Evolutionary conservation across 163 green algal species (phyloP), one percentile per base, ranked within the genome.

Genomic region (Chlamydomonas reinhardtii): DNA sequence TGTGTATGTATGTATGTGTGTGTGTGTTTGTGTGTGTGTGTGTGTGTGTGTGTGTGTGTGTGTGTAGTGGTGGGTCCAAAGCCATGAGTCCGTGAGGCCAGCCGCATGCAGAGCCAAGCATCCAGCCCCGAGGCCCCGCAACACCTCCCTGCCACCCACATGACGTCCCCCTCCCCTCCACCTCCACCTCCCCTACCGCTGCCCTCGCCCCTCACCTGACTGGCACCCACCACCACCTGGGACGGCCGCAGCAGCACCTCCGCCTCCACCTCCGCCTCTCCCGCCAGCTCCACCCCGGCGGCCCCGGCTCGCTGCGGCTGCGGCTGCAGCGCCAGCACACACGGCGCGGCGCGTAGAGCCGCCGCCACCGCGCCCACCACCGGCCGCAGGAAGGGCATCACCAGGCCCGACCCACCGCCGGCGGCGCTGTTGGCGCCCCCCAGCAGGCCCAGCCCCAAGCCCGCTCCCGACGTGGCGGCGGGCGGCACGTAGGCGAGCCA

Each of bases 401-500:
- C 34, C 25, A 62, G 69, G 2, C 11, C 39, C 29, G 17, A 59
- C 24, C 32, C 52, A 31, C 68, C 79, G 8, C 52, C 52, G 14
- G 39, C 68, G 74, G 17, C 52, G 29, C 74, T 31, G 19, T 15
- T 29, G 43, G n/a, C 43, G 48, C n/a, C 16, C n/a, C 12, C n/a
- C 74, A 52, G 54, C 29, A 35, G 72, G 9, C 25, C 20, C 37
- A n/a, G 20, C 24, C 25, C 39, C 62, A 29, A 4, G 59, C 74
- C 52, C 24, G 4, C 29, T 25, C 19, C 59, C 59, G 20, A 4
- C 24, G 54, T 69, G 48, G 66, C 32, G 9, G 29, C 35, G 56
- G 76, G 61, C 35, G 80, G 80, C 56, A 86, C 70, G 70, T 74
- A 86, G 32, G 56, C 48, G 35, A 86, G 70, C 80, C 80, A 86